These are phyloP conservation scores for Chondrus crispus DNA, from an alignment of 23 red algal species.

Conservation along the genomic window DNA sequence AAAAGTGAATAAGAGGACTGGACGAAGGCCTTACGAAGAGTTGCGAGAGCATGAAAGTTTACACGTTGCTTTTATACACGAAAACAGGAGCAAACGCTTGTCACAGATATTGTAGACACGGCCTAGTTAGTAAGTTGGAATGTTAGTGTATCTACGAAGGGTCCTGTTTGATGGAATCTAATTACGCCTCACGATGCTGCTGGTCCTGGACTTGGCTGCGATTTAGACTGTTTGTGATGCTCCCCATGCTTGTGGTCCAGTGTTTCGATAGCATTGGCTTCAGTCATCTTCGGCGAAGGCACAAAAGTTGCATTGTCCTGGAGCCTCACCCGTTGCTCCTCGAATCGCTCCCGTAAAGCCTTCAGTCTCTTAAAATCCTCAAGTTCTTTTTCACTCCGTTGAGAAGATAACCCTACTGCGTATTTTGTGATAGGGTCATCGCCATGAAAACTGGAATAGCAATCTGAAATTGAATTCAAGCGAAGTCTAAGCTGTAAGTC, in stretches of 20 bases:
- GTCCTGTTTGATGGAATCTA: too few relatives aligned
- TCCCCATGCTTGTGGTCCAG: too few relatives aligned
- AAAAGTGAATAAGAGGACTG: not conserved
- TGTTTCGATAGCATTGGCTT: not conserved
- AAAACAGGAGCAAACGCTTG: too few relatives aligned
- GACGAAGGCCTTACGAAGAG: too few relatives aligned
- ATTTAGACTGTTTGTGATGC: too few relatives aligned
- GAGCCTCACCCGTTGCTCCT: not conserved
- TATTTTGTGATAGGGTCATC: constrained; percentile 41
- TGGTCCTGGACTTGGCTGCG: too few relatives aligned
- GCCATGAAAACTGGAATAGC: constrained; percentile 34
- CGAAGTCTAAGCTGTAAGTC: constrained; percentile 23
- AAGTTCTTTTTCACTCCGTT: not conserved
- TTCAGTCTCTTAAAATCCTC: not conserved
- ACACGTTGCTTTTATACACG: too few relatives aligned
- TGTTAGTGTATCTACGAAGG: too few relatives aligned
- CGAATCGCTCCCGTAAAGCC: not conserved
- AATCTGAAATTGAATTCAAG: constrained; percentile 16
- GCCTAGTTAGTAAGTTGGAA: too few relatives aligned
- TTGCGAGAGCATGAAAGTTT: too few relatives aligned
- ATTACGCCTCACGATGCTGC: too few relatives aligned
- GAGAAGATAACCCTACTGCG: constrained; percentile 19
- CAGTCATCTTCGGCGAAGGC: not conserved
- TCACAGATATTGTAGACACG: too few relatives aligned
- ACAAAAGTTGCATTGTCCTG: not conserved